Base-by-base conservation (phyloP, 1,284 basidiomycete genomes). In the Grifola frondosa region DNA sequence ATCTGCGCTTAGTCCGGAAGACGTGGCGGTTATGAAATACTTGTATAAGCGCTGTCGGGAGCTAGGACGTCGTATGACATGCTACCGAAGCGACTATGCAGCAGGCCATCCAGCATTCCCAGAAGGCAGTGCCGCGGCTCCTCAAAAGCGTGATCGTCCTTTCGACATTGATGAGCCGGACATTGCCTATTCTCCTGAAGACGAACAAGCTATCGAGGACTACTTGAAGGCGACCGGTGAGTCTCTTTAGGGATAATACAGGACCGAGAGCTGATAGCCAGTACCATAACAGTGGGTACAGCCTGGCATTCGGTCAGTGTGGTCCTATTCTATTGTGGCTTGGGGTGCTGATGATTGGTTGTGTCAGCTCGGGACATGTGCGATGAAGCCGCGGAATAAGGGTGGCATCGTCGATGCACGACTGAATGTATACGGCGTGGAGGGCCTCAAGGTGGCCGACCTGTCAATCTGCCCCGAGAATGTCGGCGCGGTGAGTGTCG, bases 121-220 rank as follows among this genome's bases (percentile, higher is more conserved):
- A 1, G 28, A 40, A 11, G 50, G 41, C 26, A 59, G 56, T 42
- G 30, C 37, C 17, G 52, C 48, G 2, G 33, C 17, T 1, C 46
- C 50, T 23, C 30, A 37, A 9, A 33, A 24, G 26, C 42, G 31
- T 6, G 37, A 28, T 10, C 33, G 38, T 10, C 55, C 59, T 5
- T 50, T 56, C 15, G 38, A 46, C 1, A 40, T 57, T 4, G 39
- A 36, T 7, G 52, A 42, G 2, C 54, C 55, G 1, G 74, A 81
- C 42, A 74, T 84, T 60, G 69, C 73, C 59, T 83, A 81, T 61
- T 71, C 68, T 21, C 64, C 69, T 36, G 80, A 82, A 24, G 81
- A 84, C 56, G 81, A 84, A 56, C 62, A 74, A 54, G 80, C 77
- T 10, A 78, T 84, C 46, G 81, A 83, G 50, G 73, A 80, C 37